Conservation (phyloP, 208 protist genomes). For the Angomonas ambiguus region DNA sequence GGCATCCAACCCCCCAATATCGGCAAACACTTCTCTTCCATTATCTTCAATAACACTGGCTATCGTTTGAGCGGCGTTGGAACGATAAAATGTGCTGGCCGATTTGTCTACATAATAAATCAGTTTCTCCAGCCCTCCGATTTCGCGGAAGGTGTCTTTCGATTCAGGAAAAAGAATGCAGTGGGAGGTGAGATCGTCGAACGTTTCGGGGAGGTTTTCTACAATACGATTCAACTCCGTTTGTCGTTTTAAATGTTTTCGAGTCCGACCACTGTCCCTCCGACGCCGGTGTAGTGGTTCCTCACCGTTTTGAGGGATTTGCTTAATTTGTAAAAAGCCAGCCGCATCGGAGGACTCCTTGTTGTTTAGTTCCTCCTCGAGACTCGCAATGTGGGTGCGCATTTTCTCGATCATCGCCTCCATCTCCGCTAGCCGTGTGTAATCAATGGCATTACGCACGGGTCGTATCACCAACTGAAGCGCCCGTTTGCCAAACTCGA, state of each 20-base stretch:
- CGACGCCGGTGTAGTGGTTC: conserved; percentile 25
- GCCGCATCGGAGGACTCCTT: conserved; percentile 54
- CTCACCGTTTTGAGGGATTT: conserved; percentile 47
- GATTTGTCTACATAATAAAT: conserved; percentile 81
- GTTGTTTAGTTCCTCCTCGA: conserved; percentile 74
- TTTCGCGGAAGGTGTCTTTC: conserved; percentile 73
- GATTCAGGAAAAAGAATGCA: conserved; percentile 86
- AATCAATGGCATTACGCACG: conserved; percentile 88
- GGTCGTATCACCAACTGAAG: conserved; percentile 83
- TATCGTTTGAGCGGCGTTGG: conserved; percentile 84
- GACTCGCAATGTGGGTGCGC: conserved; percentile 76
- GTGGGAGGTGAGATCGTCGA: conserved; percentile 89
- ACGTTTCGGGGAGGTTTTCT: conserved; percentile 84
- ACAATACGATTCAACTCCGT: conserved; percentile 88
- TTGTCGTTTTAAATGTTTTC: conserved; percentile 73
- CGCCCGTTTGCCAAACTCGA: conserved; percentile 88
- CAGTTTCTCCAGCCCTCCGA: conserved; percentile 76
- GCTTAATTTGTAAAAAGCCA: conserved; percentile 76
- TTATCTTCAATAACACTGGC: conserved; percentile 83
- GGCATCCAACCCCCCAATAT: conserved; percentile 65
- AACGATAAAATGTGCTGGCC: conserved; percentile 78
- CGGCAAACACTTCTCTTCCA: conserved; percentile 55
- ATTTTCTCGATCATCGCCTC: conserved; percentile 92
- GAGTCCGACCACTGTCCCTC: conserved; percentile 19
- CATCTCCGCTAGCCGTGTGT: conserved; percentile 90